Conservation (phyloP, 371 early-diverging fungal genomes). For the Actinomortierella wolfii region DNA sequence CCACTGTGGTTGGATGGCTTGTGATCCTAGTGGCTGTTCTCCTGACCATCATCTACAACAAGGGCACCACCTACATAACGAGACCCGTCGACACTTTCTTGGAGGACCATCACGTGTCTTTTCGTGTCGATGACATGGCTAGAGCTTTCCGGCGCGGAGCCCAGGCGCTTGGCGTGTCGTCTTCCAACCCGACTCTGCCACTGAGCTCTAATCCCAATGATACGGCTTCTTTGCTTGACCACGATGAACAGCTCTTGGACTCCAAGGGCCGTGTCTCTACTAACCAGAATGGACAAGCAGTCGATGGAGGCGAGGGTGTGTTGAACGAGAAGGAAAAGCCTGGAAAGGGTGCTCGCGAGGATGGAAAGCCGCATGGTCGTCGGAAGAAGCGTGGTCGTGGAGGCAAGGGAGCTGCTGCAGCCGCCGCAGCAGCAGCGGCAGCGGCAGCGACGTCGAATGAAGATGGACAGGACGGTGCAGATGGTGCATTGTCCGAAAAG, state of each 20-base stretch:
- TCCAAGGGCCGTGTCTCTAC: not conserved
- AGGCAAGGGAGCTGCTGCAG: conserved; percentile 30
- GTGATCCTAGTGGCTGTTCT: conserved; percentile 19
- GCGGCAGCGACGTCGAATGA: not conserved
- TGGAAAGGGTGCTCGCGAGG: conserved; percentile 19
- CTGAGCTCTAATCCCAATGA: not conserved
- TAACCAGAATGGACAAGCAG: not conserved
- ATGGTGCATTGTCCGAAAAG: not conserved
- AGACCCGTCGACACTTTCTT: conserved; percentile 24
- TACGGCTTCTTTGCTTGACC: not conserved
- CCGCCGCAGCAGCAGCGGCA: conserved; percentile 17
- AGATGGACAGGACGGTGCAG: not conserved
- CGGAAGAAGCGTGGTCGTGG: conserved; percentile 43
- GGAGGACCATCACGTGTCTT: conserved; percentile 16
- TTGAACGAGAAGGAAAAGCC: conserved; percentile 10
- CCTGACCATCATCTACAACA: conserved; percentile 15
- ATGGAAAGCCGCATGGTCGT: conserved; percentile 16
- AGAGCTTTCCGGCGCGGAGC: conserved; percentile 9
- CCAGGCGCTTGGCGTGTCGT: not conserved
- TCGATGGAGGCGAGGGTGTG: conserved; percentile 1
- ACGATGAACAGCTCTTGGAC: not conserved
- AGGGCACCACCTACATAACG: conserved; percentile 18
- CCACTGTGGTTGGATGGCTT: conserved; percentile 42
- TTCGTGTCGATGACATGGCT: conserved; percentile 20
- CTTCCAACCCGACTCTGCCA: not conserved